phyloP scores from a whole-genome alignment of 2,329 filamentous ascomycete genomes.

The Apiospora rasikravindrae region DNA sequence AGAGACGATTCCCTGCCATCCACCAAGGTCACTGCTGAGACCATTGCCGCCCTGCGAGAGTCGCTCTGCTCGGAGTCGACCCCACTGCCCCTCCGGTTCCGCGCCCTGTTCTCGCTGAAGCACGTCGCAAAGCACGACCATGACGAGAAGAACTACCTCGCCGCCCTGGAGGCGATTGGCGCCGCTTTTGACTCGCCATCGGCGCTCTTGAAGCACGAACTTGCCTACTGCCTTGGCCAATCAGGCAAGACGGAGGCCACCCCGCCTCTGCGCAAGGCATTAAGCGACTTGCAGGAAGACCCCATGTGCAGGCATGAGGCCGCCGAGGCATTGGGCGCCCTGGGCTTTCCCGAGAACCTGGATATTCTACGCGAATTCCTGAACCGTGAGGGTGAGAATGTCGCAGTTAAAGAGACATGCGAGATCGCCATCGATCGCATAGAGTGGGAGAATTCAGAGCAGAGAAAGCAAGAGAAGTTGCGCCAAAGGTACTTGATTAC shows the following conservation, averaged over 20 bases:
- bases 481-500: constrained; percentile 70
- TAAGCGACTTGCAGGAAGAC: constrained; percentile 83
- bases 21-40: constrained; percentile 34
- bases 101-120: constrained; percentile 96
- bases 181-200: constrained; percentile 85
- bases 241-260: constrained; percentile 79
- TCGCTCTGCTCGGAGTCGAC: constrained; percentile 81
- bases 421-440: constrained; percentile 96
- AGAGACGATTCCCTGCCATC: background rate
- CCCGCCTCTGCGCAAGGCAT: constrained; percentile 72
- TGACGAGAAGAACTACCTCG: constrained; percentile 55
- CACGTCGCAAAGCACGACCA: constrained; percentile 79
- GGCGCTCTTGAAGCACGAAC: constrained; percentile 91
- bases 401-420: constrained; percentile 91
- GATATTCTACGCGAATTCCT: constrained; percentile 74
- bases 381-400: constrained; percentile 76
- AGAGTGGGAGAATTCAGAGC: constrained; percentile 84
- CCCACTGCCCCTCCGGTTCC: constrained; percentile 87
- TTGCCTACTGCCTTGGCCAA: constrained; percentile 96
- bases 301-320: constrained; percentile 96
- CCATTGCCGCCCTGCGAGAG: constrained; percentile 70
- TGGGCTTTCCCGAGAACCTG: constrained; percentile 77
- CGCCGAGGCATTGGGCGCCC: constrained; percentile 88
- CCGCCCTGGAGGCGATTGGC: constrained; percentile 80
- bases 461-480: constrained; percentile 75